Percentiles rank a stretch among this genome's conserved stretches.
Conservation (phyloP, 164 flowering plant species). For the Piper longum region DNA sequence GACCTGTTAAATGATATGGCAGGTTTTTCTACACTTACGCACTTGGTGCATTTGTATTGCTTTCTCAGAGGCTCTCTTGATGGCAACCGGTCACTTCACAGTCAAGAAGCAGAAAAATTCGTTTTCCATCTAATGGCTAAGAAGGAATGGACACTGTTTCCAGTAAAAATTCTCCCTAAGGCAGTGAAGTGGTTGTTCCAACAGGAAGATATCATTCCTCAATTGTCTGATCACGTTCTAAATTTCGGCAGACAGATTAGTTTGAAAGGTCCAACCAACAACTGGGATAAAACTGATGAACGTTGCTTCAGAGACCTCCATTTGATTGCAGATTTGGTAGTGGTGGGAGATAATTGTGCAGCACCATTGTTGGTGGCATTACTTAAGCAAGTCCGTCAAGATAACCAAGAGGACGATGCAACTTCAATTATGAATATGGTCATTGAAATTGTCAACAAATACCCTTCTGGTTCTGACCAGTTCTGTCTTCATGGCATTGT, state of each 20-base stretch:
- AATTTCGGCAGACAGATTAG: conserved; percentile 34
- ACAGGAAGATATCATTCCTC: conserved; percentile 47
- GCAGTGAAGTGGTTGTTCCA: conserved; percentile 83
- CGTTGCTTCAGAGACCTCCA: conserved; percentile 16
- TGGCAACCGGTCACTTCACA: conserved; percentile 47
- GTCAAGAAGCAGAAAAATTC: conserved; percentile 70
- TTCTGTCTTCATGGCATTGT: conserved; percentile 55
- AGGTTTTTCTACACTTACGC: conserved; percentile 18
- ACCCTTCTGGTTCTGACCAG: conserved; percentile 55
- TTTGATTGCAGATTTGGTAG: conserved; percentile 46
- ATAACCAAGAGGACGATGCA: conserved; percentile 32
- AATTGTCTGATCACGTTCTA: conserved; percentile 50
- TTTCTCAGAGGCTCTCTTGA: conserved; percentile 40
- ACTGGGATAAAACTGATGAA: conserved; percentile 13
- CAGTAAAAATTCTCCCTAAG: conserved; percentile 31
- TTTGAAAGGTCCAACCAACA: conserved; percentile 9
- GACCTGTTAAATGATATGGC: conserved; percentile 17
- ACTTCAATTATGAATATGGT: conserved; percentile 34
- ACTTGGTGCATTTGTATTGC: conserved; percentile 56
- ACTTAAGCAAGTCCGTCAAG: conserved; percentile 40
- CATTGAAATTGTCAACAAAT: conserved; percentile 22
- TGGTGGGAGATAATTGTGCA: conserved; percentile 42
- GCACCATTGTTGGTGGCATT: conserved; percentile 43
- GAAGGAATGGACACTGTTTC: conserved; percentile 56
- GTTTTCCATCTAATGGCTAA: conserved; percentile 44